These are phyloP conservation scores for Cutaneotrichosporon mucoides DNA, from an alignment of 1,284 basidiomycete species.

Conservation along the genomic window DNA sequence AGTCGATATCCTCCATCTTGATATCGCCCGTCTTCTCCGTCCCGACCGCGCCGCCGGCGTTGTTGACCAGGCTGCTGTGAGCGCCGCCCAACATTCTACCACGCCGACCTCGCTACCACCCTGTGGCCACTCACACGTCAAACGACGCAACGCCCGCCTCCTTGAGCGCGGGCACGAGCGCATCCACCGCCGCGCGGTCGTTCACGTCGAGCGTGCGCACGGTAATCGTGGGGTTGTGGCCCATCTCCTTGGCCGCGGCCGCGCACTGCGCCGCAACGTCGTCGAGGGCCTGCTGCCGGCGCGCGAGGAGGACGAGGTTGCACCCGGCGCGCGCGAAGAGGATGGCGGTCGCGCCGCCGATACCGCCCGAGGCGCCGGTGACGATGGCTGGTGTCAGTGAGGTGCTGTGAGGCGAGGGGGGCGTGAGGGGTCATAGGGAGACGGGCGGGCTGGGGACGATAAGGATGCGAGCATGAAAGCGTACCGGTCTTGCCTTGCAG, in stretches of 20 bases:
- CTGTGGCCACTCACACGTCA: too few species aligned
- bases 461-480: not conserved
- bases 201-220: slow-evolving; percentile 20
- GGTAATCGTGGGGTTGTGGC: not conserved
- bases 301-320: slow-evolving; percentile 58
- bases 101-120: too few species aligned
- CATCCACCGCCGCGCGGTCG: slow-evolving; percentile 19
- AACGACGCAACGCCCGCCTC: slow-evolving; percentile 10
- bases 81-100: not conserved
- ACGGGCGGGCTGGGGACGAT: too few species aligned
- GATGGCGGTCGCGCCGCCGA: slow-evolving; percentile 50
- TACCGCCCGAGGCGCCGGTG: slow-evolving; percentile 48
- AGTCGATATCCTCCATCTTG: slow-evolving; percentile 26
- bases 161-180: slow-evolving; percentile 12
- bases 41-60: slow-evolving; percentile 22
- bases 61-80: slow-evolving; percentile 20
- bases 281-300: slow-evolving; percentile 57
- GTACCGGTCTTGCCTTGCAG: slow-evolving; percentile 24
- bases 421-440: too few species aligned
- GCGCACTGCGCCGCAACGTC: slow-evolving; percentile 49
- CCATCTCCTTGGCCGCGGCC: slow-evolving; percentile 11
- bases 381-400: slow-evolving; percentile 30
- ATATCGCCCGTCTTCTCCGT: slow-evolving; percentile 26
- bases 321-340: slow-evolving; percentile 58
- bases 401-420: not conserved